Evolutionary conservation across 129 eudicot genomes (phyloP).

Genomic region (Centrapalus pauciflorus): DNA sequence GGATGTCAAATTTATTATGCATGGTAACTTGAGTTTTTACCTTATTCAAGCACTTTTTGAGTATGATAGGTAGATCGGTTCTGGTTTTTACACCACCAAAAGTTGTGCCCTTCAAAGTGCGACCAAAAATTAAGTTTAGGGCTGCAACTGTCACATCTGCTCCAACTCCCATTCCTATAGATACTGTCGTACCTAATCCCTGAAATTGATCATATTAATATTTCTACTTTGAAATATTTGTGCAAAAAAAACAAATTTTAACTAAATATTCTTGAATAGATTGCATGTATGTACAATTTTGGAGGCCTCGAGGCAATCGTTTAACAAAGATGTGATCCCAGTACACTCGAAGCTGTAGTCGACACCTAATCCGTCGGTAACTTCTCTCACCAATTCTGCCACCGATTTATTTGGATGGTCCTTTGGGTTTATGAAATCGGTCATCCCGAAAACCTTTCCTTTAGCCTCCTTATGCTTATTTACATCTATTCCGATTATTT

Average conservation of each 20-base stretch:
- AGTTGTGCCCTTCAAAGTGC: slow-evolving; percentile 40
- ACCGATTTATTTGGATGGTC: slow-evolving; percentile 20
- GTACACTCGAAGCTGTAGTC: slow-evolving; percentile 55
- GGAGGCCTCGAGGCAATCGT: slow-evolving; percentile 47
- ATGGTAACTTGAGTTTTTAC: too few species aligned
- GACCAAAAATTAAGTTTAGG: slow-evolving; percentile 28
- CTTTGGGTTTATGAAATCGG: slow-evolving; percentile 51
- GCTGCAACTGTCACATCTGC: slow-evolving; percentile 13
- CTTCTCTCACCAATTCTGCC: slow-evolving; percentile 38
- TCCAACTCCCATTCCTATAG: slow-evolving; percentile 47
- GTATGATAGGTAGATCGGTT: slow-evolving; percentile 37
- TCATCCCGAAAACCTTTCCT: slow-evolving; percentile 50
- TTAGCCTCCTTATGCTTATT: slow-evolving; percentile 33
- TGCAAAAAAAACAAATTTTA: background rate
- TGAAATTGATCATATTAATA: too few species aligned
- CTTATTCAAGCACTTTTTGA: slow-evolving; percentile 40
- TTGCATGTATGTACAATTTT: slow-evolving; percentile 38
- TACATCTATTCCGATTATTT: slow-evolving; percentile 55
- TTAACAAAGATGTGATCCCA: slow-evolving; percentile 39
- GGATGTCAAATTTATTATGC: too few species aligned
- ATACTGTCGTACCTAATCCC: slow-evolving; percentile 46
- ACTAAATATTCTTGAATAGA: too few species aligned
- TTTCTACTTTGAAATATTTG: too few species aligned
- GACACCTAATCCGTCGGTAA: slow-evolving; percentile 49
- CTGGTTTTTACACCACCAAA: slow-evolving; percentile 46